Conservation (phyloP, 306 rosid species). For the Pyrus pyrifolia region DNA sequence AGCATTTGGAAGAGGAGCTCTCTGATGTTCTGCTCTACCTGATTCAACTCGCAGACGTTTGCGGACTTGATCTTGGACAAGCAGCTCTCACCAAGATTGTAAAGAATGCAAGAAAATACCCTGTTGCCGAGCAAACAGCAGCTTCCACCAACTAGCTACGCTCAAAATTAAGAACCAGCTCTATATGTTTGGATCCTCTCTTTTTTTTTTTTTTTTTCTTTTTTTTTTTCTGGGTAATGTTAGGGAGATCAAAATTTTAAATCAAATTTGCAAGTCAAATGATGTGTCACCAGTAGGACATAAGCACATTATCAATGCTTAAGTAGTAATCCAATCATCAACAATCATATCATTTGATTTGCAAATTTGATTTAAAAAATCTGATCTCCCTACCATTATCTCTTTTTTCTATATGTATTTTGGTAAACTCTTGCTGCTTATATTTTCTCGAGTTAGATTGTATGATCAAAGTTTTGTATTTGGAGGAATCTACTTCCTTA, state of each 20-base stretch:
- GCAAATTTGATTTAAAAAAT: too few species aligned
- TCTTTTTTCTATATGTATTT: too few species aligned
- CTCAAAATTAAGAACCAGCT: neutral
- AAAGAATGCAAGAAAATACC: slow-evolving; percentile 67
- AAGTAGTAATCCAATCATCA: too few species aligned
- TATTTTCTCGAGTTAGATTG: too few species aligned
- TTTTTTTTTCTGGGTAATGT: too few species aligned
- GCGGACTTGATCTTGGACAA: slow-evolving; percentile 72
- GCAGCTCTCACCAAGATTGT: slow-evolving; percentile 61
- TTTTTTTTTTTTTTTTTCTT: too few species aligned
- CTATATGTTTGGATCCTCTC: neutral
- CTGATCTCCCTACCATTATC: accelerated
- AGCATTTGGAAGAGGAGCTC: slow-evolving; percentile 69
- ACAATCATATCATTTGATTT: too few species aligned
- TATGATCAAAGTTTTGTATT: neutral
- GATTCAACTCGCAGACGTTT: slow-evolving; percentile 62
- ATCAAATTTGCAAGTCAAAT: too few species aligned
- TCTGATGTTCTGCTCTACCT: slow-evolving; percentile 74
- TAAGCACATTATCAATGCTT: too few species aligned
- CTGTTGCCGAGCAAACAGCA: slow-evolving; percentile 25
- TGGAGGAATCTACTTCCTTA: neutral
- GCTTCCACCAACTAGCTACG: slow-evolving; percentile 20
- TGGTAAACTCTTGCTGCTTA: neutral
- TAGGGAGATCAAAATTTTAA: too few species aligned
- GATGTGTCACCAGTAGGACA: too few species aligned